A percentile compares a stretch with the other conserved stretches of the same genome.
These are phyloP conservation scores for Monosporascus sp. DNA, from an alignment of 2,329 filamentous ascomycete species.

Conservation along the genomic window DNA sequence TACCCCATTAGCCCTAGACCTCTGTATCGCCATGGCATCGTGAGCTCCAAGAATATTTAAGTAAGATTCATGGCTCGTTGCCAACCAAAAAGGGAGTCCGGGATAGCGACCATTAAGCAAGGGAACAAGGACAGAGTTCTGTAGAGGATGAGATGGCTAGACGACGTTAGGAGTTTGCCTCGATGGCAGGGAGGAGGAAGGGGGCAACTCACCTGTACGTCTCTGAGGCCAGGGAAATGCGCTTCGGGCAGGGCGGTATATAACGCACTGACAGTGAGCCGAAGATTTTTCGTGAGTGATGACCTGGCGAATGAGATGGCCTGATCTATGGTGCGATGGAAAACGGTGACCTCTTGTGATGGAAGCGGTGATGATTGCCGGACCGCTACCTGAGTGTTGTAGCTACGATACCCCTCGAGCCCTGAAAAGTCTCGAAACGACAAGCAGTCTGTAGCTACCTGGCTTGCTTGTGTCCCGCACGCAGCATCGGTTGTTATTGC, in stretches of 20 bases:
- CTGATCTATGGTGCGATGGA: slow-evolving; percentile 7
- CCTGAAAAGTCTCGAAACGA: slow-evolving; percentile 40
- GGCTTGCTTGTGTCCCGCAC: slow-evolving; percentile 23
- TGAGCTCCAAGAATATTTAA: slow-evolving; percentile 38
- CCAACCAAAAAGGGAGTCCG: slow-evolving; percentile 43
- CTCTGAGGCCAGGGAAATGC: slow-evolving; percentile 25
- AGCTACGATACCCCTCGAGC: slow-evolving; percentile 25
- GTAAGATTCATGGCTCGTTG: slow-evolving; percentile 46
- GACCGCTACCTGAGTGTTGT: slow-evolving; percentile 5
- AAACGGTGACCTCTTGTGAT: neutral
- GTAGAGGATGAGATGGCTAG: slow-evolving; percentile 54
- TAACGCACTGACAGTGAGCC: slow-evolving; percentile 29
- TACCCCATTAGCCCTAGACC: slow-evolving; percentile 36
- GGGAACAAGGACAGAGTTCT: slow-evolving; percentile 49
- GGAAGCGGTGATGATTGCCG: neutral
- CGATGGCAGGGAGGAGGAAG: slow-evolving; percentile 11
- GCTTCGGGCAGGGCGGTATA: slow-evolving; percentile 28
- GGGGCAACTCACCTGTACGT: slow-evolving; percentile 39
- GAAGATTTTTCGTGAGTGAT: slow-evolving; percentile 25
- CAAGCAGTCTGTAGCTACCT: slow-evolving; percentile 40
- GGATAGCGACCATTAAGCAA: slow-evolving; percentile 33
- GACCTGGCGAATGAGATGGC: slow-evolving; percentile 22
- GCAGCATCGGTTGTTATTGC: slow-evolving; percentile 24
- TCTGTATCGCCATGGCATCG: slow-evolving; percentile 36
- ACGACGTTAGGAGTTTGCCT: slow-evolving; percentile 37